These are phyloP conservation scores for Plasmodium sp. DNA, from an alignment of 169 alveolate genomes.

Conservation along the genomic window DNA sequence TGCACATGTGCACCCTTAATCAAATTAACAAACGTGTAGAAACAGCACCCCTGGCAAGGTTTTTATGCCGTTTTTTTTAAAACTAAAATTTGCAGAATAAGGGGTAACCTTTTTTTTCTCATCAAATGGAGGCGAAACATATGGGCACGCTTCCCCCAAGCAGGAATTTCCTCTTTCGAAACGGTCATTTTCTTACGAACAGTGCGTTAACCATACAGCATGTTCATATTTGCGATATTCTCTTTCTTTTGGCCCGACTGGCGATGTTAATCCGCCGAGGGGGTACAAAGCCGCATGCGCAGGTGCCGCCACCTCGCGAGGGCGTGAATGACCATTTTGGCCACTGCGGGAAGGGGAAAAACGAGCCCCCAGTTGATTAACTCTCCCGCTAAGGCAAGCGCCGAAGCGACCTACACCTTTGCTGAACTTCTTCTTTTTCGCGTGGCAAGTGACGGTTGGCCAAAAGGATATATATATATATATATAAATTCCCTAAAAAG, in stretches of 20 bases:
- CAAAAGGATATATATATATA: neutral
- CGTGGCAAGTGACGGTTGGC: neutral
- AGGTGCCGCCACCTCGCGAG: neutral
- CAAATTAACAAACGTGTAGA: neutral
- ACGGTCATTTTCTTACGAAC: neutral
- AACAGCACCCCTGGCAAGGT: neutral
- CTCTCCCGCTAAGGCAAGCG: neutral
- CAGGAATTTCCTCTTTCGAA: neutral
- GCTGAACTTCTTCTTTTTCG: neutral
- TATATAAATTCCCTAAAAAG: neutral
- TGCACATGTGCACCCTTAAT: neutral
- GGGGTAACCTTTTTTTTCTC: neutral
- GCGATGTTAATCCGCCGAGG: neutral
- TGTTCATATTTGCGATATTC: neutral
- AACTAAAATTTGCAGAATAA: neutral
- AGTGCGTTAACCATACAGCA: neutral
- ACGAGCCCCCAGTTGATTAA: neutral
- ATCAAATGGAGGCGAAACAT: neutral
- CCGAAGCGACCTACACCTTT: neutral
- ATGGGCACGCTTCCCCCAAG: neutral
- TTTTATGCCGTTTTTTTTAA: neutral
- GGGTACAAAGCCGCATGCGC: neutral
- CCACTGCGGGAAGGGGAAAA: neutral
- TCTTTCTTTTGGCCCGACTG: neutral
- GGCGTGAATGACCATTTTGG: neutral